Base-by-base conservation (phyloP, 2,329 filamentous ascomycete species). In the Apiospora sp. region DNA sequence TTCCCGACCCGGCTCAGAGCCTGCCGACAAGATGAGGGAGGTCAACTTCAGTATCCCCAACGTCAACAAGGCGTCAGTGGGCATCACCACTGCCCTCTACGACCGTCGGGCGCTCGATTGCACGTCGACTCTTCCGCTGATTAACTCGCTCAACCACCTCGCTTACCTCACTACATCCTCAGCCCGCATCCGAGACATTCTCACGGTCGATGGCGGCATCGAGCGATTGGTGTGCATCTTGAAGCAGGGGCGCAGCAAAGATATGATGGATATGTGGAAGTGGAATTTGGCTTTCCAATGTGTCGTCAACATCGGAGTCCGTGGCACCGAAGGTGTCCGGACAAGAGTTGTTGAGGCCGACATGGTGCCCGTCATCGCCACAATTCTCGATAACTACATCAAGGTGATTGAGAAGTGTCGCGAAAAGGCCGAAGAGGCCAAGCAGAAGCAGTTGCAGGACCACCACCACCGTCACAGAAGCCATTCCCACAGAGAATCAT, bases 201-300 rank as follows among this genome's bases (percentile, higher is more conserved):
- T 99, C 76, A 98, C 96, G 72, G 94, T 99, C 85, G 96, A 99
- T 93, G 96, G 96, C 84, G 96, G 96, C 75, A 96, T 99, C 83
- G 96, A 99, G 86, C 88, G 96, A 76, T 87, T 99, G 77, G 94
- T 99, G 81, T 98, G 95, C 89, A 98, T 99, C 80, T 90, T 99
- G 83, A 99, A 99, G 84, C 94, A 98, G 84, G 96, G 96, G 75
- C 90, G 96, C 81, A 98, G 94, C 85, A 97, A 95, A 84, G 96
- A 99, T 82, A 93, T 98, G 92, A 98, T 98, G 96, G 96, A 98
- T 83, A 98, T 98, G 94, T 99, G 96, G 96, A 98, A 98, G 85
- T 99, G 96, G 96, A 99, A 98, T 81, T 89, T 99, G 75, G 96
- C 96, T 71, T 99, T 99, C 83, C 96, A 98, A 84, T 99, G 96